phyloP scores from a whole-genome alignment of 805 yeast genomes.

The Teunomyces lycoperdinae region DNA sequence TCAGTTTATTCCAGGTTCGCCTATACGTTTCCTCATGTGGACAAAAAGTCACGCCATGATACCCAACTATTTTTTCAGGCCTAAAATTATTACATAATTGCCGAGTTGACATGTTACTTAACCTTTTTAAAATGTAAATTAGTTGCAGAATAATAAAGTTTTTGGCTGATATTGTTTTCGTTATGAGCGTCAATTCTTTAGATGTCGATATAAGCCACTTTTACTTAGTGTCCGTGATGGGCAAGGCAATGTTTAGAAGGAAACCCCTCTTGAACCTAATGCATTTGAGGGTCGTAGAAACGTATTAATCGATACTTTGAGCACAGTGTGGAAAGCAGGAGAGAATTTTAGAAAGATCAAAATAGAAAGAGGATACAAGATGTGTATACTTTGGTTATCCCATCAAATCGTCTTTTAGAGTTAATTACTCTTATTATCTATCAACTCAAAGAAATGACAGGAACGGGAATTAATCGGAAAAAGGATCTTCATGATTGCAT shows the following conservation, averaged over 20 bases:
- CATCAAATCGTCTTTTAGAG: background rate
- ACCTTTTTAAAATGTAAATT: slow-evolving; percentile 1
- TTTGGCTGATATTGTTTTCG: background rate
- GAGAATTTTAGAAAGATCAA: background rate
- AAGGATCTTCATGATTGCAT: background rate
- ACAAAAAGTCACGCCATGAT: background rate
- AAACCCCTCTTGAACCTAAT: background rate
- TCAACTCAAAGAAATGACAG: background rate
- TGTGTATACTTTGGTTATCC: background rate
- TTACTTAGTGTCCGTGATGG: background rate
- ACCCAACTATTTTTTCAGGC: background rate
- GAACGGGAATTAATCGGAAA: background rate
- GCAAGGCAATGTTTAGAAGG: background rate
- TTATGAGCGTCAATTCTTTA: background rate
- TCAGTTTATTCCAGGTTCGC: background rate
- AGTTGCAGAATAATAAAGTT: background rate
- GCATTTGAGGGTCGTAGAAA: background rate
- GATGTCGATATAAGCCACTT: background rate
- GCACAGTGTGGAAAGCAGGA: background rate
- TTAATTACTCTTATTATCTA: background rate
- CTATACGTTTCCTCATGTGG: background rate
- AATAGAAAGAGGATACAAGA: background rate
- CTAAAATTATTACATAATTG: background rate
- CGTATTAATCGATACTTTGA: background rate
- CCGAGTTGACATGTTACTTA: background rate